A percentile compares a stretch with the other conserved stretches of the same genome.
Evolutionary conservation across 2,329 filamentous ascomycete species (phyloP).

Genomic region (Westerdykella aurantiaca): DNA sequence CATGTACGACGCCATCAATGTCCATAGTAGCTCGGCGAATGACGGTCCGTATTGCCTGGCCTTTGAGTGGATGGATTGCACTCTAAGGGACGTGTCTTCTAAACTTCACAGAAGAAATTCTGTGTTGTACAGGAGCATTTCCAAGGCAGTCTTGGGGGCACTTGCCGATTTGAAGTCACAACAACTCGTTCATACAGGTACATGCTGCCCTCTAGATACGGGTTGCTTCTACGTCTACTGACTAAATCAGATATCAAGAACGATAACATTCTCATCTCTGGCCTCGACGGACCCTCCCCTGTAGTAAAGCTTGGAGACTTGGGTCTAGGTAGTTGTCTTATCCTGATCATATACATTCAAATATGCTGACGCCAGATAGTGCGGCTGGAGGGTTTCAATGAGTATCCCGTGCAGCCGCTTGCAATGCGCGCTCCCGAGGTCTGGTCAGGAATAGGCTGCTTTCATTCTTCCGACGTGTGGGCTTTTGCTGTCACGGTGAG

Average conservation of each 20-base stretch:
- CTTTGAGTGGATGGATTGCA: constrained; percentile 3
- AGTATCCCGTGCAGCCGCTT: constrained; percentile 3
- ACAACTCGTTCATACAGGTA: constrained; percentile 3
- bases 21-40: neutral
- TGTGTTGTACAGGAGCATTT: constrained; percentile 2
- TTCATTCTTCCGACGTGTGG: constrained; percentile 5
- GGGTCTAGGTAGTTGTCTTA: neutral
- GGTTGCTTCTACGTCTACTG: neutral
- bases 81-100: constrained; percentile 3
- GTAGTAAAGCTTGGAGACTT: constrained; percentile 3
- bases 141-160: constrained; percentile 1
- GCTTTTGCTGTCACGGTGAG: constrained; percentile 4
- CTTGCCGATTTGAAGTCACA: constrained; percentile 2
- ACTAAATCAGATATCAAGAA: constrained; percentile 3
- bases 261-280: constrained; percentile 5
- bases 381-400: constrained; percentile 1
- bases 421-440: constrained; percentile 5
- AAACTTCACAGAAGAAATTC: constrained; percentile 1
- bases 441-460: constrained; percentile 5
- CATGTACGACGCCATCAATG: constrained; percentile 2
- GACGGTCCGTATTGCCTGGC: constrained; percentile 1
- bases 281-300: constrained; percentile 1
- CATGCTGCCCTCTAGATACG: neutral
- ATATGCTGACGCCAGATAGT: constrained; percentile 1
- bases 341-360: neutral